Base-by-base conservation (phyloP, 2,329 filamentous ascomycete species). In the Sporothrix euskadiensis region DNA sequence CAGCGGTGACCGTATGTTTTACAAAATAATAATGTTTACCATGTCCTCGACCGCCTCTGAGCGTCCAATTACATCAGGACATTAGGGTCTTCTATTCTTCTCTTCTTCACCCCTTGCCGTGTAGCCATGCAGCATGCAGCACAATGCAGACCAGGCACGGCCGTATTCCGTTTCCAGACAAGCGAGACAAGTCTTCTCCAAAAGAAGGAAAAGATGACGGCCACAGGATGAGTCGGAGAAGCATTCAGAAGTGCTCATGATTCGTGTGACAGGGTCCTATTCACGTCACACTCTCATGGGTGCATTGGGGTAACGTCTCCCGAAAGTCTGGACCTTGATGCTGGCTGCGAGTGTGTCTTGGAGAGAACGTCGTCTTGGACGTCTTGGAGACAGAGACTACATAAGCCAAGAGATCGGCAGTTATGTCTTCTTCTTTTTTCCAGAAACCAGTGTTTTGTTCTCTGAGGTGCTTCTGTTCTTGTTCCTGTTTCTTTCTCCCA, bases 331-430 rank as follows among this genome's bases (percentile, higher is more conserved):
- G 59, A 63, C 59, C 39, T 22, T 1, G 59, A 59, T n/a, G 8
- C 22, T 56, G n/a, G 6, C 16, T 52, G n/a, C 16, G n/a, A 22
- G 1, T 8, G 52, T 56, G 57, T 61, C 57, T 35, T 59, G 26
- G 32, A 35, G 32, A 35, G 35, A 4, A 35, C 35, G 35, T 35
- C 16, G 32, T 63, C 32, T 39, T 39, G 26, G 59, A 22, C 1
- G 9, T 39, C 59, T 39, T 22, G 59, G 59, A 63, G 59, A 22
- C 16, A 26, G 59, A 63, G 35, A 44, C 59, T 63, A 63, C 59
- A 63, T 22, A 63, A 63, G 59, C 59, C 16, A 63, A 63, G 59
- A 41, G 35, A 63, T 44, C 35, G 59, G 35, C 59, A 44, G 59
- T 63, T 41, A 1, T n/a, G n/a, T 26, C 2, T 26, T 26, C 26